A percentile compares a stretch with the other conserved stretches of the same genome.
Conservation (phyloP, 2,329 filamentous ascomycete genomes). For the Fusarium chaquense region DNA sequence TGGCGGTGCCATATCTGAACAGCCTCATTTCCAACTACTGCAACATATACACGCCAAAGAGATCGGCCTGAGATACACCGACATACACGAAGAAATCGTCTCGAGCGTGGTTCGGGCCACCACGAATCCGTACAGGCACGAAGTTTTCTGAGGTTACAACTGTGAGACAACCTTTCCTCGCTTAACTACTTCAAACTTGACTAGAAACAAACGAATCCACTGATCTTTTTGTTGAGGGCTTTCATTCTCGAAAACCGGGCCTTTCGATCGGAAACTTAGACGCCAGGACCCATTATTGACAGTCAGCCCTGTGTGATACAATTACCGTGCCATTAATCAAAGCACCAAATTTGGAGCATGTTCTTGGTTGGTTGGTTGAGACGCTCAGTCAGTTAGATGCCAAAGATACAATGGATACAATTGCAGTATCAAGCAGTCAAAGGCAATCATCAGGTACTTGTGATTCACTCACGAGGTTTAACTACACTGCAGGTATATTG, state of each 20-base stretch:
- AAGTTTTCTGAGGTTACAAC: conserved; percentile 9
- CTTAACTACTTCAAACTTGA: conserved; percentile 6
- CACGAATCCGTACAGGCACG: background rate
- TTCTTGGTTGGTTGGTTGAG: background rate
- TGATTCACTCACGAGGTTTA: background rate
- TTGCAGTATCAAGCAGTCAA: background rate
- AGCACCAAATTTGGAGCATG: background rate
- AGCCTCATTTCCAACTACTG: conserved; percentile 27
- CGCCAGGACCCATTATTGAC: conserved; percentile 9
- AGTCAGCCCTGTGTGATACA: conserved; percentile 31
- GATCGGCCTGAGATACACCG: conserved; percentile 14
- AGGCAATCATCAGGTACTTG: background rate
- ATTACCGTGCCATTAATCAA: background rate
- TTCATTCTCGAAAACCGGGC: conserved; percentile 35
- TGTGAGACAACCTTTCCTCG: background rate
- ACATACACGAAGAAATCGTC: conserved; percentile 9
- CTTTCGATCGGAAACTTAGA: conserved; percentile 24
- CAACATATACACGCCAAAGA: background rate
- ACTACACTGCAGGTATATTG: background rate
- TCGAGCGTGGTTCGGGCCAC: background rate
- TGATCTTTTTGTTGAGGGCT: conserved; percentile 22
- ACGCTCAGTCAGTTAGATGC: background rate
- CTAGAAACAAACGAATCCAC: conserved; percentile 7
- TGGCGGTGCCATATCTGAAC: conserved; percentile 9
- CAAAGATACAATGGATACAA: background rate